These are phyloP conservation scores for Orbilia ellipsospora DNA, from an alignment of 2,329 filamentous ascomycete genomes.

Conservation along the genomic window DNA sequence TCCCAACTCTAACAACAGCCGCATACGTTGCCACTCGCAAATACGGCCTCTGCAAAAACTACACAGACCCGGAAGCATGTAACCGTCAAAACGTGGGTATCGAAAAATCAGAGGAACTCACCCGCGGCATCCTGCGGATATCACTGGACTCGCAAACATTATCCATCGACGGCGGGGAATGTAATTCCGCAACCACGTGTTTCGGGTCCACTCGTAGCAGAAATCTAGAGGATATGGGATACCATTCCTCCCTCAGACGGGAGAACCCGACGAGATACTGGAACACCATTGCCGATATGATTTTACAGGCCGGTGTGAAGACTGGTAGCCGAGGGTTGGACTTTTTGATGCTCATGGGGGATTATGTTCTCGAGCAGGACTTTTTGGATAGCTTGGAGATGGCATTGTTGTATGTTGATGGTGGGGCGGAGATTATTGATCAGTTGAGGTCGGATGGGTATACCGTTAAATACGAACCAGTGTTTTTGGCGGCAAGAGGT, in stretches of 20 bases:
- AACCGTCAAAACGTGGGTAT: neutral
- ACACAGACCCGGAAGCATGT: neutral
- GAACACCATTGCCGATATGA: conserved; percentile 2
- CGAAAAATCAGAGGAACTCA: neutral
- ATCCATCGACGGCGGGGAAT: conserved; percentile 55
- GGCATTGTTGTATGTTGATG: conserved; percentile 12
- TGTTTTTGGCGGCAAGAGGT: conserved; percentile 12
- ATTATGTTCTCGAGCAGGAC: conserved; percentile 10
- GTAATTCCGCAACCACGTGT: conserved; percentile 10
- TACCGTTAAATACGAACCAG: neutral
- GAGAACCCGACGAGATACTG: conserved; percentile 19
- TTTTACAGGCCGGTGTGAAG: neutral
- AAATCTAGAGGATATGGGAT: conserved; percentile 20
- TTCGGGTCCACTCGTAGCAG: conserved; percentile 5
- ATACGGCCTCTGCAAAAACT: conserved; percentile 15
- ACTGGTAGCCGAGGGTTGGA: conserved; percentile 1
- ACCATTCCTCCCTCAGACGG: neutral
- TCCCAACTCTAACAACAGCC: conserved; percentile 14
- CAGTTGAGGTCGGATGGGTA: neutral
- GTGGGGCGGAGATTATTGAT: conserved; percentile 10
- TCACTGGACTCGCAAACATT: conserved; percentile 20
- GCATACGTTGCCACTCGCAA: conserved; percentile 2
- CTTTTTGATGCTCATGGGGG: conserved; percentile 12
- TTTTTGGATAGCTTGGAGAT: conserved; percentile 21
- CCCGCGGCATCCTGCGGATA: conserved; percentile 11